A percentile compares a stretch with the other conserved stretches of the same genome.
Evolutionary conservation across 805 yeast genomes (phyloP).

Genomic region (Candida odintsovae): DNA sequence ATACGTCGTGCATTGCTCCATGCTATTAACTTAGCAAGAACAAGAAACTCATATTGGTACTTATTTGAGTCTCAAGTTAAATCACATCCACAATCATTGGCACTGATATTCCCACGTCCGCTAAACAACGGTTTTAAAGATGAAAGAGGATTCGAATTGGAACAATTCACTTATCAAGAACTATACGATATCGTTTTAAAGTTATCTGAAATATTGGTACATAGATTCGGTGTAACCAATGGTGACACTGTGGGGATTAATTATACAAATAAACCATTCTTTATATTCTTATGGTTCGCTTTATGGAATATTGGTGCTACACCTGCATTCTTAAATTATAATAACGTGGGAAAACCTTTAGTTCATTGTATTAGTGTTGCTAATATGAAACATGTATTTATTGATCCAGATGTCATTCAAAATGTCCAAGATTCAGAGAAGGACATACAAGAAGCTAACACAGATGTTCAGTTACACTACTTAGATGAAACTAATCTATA

Average conservation of each 20-base stretch:
- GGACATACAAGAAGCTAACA: constrained; percentile 31
- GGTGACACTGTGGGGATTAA: constrained; percentile 71
- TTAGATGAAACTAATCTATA: constrained; percentile 46
- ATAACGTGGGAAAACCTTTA: constrained; percentile 65
- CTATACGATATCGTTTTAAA: constrained; percentile 60
- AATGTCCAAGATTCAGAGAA: constrained; percentile 46
- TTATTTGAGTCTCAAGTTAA: constrained; percentile 51
- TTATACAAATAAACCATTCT: constrained; percentile 79
- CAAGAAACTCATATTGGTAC: constrained; percentile 55
- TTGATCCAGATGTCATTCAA: constrained; percentile 63
- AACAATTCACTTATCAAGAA: constrained; percentile 62
- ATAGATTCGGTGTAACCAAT: constrained; percentile 56
- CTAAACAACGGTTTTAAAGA: constrained; percentile 27
- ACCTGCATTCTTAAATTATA: constrained; percentile 85
- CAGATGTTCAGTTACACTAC: constrained; percentile 40
- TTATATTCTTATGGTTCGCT: constrained; percentile 75
- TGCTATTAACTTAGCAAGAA: constrained; percentile 5
- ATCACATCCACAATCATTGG: constrained; percentile 43
- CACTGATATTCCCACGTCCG: constrained; percentile 51
- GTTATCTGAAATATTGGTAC: constrained; percentile 57
- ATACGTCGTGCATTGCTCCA: constrained; percentile 16
- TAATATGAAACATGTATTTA: constrained; percentile 55
- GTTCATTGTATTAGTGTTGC: constrained; percentile 75
- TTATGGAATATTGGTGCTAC: constrained; percentile 87
- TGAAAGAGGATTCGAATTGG: constrained; percentile 55